These are phyloP conservation scores for Periconia digitata DNA, from an alignment of 2,329 filamentous ascomycete genomes.

Conservation along the genomic window DNA sequence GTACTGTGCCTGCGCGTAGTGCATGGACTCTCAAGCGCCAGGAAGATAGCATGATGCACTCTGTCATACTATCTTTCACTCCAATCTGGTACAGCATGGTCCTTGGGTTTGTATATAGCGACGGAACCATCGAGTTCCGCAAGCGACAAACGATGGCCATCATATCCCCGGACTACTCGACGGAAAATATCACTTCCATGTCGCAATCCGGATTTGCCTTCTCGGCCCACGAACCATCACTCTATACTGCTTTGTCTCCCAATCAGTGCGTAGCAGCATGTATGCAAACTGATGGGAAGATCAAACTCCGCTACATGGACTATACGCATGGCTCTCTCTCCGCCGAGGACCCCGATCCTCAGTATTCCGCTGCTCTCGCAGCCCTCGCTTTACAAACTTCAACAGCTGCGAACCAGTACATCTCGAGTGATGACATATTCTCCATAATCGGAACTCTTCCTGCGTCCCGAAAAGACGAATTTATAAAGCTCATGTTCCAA, in stretches of 20 bases:
- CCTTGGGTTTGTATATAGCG: constrained; percentile 72
- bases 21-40: constrained; percentile 55
- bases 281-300: constrained; percentile 46
- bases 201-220: constrained; percentile 79
- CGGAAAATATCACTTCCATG: constrained; percentile 67
- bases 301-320: constrained; percentile 47
- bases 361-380: constrained; percentile 43
- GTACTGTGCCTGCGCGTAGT: constrained; percentile 35
- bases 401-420: constrained; percentile 47
- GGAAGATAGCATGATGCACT: constrained; percentile 68
- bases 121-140: constrained; percentile 79
- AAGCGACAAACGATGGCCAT: constrained; percentile 73
- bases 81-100: constrained; percentile 70
- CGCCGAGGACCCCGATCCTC: constrained; percentile 30
- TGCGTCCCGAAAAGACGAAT: constrained; percentile 34
- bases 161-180: constrained; percentile 65
- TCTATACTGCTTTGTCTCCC: constrained; percentile 51
- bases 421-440: constrained; percentile 53
- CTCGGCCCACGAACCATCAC: constrained; percentile 61
- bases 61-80: constrained; percentile 69
- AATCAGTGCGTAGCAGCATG: constrained; percentile 51
- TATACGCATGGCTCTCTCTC: constrained; percentile 39
- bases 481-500: constrained; percentile 68
- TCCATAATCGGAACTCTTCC: constrained; percentile 38
- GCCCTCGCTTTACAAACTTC: constrained; percentile 47